These are phyloP conservation scores for Exsudoporus frostii DNA, from an alignment of 768 basidiomycete genomes.

Conservation along the genomic window DNA sequence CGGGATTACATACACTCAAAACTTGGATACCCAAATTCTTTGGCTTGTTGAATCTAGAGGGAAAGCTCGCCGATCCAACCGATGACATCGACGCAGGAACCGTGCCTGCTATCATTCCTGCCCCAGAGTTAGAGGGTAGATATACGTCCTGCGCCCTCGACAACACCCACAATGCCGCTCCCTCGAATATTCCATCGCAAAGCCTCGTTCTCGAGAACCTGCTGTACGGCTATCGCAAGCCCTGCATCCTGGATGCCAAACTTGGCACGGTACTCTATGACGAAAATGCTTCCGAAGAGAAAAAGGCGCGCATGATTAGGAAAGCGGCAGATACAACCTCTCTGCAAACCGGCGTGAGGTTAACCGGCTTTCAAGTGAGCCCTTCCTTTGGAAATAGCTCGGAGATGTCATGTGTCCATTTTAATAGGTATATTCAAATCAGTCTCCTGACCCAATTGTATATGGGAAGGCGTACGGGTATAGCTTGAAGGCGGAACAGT, in stretches of 20 bases:
- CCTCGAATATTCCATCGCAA: slow-evolving; percentile 37
- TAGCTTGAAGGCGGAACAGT: slow-evolving; percentile 60
- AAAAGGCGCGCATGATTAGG: slow-evolving; percentile 73
- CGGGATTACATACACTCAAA: slow-evolving; percentile 32
- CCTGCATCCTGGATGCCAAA: slow-evolving; percentile 90
- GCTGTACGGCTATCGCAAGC: slow-evolving; percentile 65
- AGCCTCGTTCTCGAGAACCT: slow-evolving; percentile 87
- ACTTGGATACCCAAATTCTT: slow-evolving; percentile 72
- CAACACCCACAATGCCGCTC: neutral
- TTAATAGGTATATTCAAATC: slow-evolving; percentile 68
- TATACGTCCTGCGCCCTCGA: slow-evolving; percentile 5
- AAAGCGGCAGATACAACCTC: slow-evolving; percentile 71
- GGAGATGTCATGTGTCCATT: neutral
- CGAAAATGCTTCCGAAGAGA: slow-evolving; percentile 60
- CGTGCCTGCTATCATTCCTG: slow-evolving; percentile 23
- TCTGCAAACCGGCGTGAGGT: slow-evolving; percentile 66
- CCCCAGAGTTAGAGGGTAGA: slow-evolving; percentile 45
- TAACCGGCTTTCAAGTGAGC: slow-evolving; percentile 89
- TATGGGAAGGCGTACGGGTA: slow-evolving; percentile 80
- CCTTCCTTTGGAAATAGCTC: neutral
- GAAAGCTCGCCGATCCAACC: slow-evolving; percentile 20
- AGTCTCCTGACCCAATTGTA: slow-evolving; percentile 49
- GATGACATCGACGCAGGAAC: slow-evolving; percentile 1
- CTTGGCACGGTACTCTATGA: slow-evolving; percentile 90
- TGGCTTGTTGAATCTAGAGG: slow-evolving; percentile 77